A percentile compares a stretch with the other conserved stretches of the same genome.
Evolutionary conservation across 139 green algal genomes (phyloP).

Genomic region (Diplosphaera chodatii): DNA sequence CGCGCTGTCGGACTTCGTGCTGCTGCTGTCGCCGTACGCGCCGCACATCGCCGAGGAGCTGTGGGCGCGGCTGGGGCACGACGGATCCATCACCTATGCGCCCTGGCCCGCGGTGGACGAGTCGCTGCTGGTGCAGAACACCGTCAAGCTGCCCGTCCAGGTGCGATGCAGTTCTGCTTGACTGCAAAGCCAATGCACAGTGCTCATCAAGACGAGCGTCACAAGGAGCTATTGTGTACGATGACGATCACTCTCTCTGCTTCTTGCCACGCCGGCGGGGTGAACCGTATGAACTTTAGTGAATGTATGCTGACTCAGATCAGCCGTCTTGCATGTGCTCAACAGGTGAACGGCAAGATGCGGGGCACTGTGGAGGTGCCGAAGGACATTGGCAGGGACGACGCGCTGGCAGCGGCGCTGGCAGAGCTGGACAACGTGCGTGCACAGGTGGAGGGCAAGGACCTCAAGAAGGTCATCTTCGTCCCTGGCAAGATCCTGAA

Average conservation of each 20-base stretch:
- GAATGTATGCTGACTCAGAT: too few species aligned
- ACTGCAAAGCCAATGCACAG: constrained; percentile 3
- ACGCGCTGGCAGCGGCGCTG: constrained; percentile 59
- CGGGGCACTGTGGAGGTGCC: constrained; percentile 73
- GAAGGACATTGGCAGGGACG: constrained; percentile 52
- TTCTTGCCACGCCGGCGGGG: too few species aligned
- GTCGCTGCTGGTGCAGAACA: constrained; percentile 73
- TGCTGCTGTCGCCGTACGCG: constrained; percentile 92
- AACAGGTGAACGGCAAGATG: constrained; percentile 91
- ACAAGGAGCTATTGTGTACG: too few species aligned
- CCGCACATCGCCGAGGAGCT: constrained; percentile 94
- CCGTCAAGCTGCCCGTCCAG: constrained; percentile 78
- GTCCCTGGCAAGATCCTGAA: constrained; percentile 92
- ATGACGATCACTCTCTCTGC: too few species aligned
- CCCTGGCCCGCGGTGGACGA: constrained; percentile 72
- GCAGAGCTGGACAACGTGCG: constrained; percentile 32
- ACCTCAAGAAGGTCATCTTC: constrained; percentile 93
- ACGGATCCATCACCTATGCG: constrained; percentile 66
- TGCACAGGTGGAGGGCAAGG: constrained; percentile 67
- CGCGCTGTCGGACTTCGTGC: constrained; percentile 74
- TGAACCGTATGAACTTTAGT: too few species aligned
- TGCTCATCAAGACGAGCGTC: too few species aligned
- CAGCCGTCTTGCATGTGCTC: too few species aligned
- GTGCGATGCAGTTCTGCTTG: constrained; percentile 18
- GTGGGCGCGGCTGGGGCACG: constrained; percentile 64